Evolutionary conservation across 306 rosid genomes (phyloP).

Genomic region (Cucurbita argyrosperma): DNA sequence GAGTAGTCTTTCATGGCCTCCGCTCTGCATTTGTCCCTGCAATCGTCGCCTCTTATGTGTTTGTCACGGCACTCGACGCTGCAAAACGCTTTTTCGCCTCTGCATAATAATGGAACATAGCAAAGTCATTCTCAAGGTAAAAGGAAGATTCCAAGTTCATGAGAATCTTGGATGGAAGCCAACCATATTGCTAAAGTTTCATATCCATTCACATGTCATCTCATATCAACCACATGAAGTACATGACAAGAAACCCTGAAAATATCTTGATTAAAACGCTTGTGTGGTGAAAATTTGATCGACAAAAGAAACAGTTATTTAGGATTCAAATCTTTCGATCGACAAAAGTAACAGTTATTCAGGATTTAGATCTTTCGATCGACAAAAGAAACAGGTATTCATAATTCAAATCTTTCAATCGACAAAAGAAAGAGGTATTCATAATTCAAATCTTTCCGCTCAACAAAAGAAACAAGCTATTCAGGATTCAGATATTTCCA

Average conservation of each 20-base stretch:
- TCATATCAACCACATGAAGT: constrained; percentile 3
- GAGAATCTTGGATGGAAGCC: neutral
- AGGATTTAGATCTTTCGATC: no score
- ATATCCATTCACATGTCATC: neutral
- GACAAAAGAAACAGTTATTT: neutral
- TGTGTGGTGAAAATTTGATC: neutral
- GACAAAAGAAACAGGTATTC: no score
- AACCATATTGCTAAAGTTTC: neutral
- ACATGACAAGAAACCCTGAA: neutral
- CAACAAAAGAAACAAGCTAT: no score
- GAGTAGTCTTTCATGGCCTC: constrained; percentile 28
- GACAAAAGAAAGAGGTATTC: no score
- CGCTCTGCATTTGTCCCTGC: constrained; percentile 27
- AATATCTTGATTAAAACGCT: neutral
- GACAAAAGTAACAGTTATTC: no score
- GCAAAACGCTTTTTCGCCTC: constrained; percentile 64
- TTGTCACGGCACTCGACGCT: constrained; percentile 49
- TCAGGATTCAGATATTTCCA: neutral
- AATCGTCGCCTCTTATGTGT: constrained; percentile 35
- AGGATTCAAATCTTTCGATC: neutral
- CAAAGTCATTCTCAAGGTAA: neutral
- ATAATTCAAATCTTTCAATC: no score
- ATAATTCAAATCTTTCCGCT: no score
- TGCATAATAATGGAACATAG: constrained; percentile 13
- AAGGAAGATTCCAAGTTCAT: neutral